A percentile compares a stretch with the other conserved stretches of the same genome.
Conservation (phyloP, 2,329 filamentous ascomycete species). For the Claviceps capensis region DNA sequence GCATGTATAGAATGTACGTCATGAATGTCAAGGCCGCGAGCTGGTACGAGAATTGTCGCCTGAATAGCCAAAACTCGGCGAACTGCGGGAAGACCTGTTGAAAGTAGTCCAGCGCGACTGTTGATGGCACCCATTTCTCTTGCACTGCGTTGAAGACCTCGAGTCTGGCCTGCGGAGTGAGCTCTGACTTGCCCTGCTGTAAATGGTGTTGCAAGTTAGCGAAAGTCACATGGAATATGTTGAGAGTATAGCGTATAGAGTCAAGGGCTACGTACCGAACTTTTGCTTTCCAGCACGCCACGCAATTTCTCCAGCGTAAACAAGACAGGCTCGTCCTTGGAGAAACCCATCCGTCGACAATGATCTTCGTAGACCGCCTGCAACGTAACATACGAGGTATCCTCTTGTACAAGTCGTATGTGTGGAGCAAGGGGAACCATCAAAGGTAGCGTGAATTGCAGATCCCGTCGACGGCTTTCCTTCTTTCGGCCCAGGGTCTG, state of each 20-base stretch:
- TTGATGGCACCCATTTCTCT: slow-evolving; percentile 79
- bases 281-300: slow-evolving; percentile 57
- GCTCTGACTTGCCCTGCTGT: slow-evolving; percentile 51
- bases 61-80: slow-evolving; percentile 96
- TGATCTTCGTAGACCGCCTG: slow-evolving; percentile 96
- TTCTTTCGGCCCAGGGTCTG: slow-evolving; percentile 84
- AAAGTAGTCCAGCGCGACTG: slow-evolving; percentile 78
- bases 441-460: slow-evolving; percentile 90
- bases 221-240: background rate
- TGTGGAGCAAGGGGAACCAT: slow-evolving; percentile 94
- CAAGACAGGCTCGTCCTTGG: slow-evolving; percentile 88
- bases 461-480: slow-evolving; percentile 80
- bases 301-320: slow-evolving; percentile 93
- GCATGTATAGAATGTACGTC: slow-evolving; percentile 97
- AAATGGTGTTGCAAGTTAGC: background rate
- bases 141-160: slow-evolving; percentile 95
- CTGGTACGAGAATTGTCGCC: slow-evolving; percentile 91
- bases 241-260: too few species aligned
- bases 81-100: slow-evolving; percentile 76
- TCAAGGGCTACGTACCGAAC: slow-evolving; percentile 29
- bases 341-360: slow-evolving; percentile 72
- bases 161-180: slow-evolving; percentile 57
- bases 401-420: slow-evolving; percentile 90
- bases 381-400: slow-evolving; percentile 83
- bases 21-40: slow-evolving; percentile 92